Percentiles rank a stretch among this genome's conserved stretches.
These are phyloP conservation scores for Rugonectria rugulosa DNA, from an alignment of 2,329 filamentous ascomycete genomes.

Conservation along the genomic window DNA sequence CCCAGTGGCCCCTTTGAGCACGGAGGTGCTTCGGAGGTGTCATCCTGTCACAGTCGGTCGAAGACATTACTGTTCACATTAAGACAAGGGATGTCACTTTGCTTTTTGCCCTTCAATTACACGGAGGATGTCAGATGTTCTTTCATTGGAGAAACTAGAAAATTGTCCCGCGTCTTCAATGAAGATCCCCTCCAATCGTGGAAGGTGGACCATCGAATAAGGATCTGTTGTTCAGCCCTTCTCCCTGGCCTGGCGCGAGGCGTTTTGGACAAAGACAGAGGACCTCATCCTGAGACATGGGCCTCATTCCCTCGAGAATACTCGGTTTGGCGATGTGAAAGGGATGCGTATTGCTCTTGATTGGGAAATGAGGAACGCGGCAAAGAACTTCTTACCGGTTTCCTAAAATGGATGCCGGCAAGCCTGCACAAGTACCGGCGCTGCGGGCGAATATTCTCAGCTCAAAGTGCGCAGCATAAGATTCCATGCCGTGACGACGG, in stretches of 20 bases:
- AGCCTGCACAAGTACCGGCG: conserved; percentile 15
- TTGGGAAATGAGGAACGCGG: background rate
- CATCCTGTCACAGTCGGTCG: background rate
- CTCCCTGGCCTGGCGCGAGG: background rate
- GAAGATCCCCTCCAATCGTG: conserved; percentile 17
- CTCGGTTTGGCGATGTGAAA: background rate
- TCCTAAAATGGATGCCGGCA: conserved; percentile 6
- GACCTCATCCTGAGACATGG: conserved; percentile 19
- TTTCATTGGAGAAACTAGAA: conserved; percentile 6
- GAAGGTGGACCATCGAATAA: conserved; percentile 8
- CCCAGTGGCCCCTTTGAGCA: conserved; percentile 3
- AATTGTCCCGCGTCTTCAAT: conserved; percentile 7
- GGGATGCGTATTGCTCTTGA: background rate
- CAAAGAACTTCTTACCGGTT: conserved; percentile 1
- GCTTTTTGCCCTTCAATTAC: too few relatives aligned
- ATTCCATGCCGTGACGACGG: conserved; percentile 15
- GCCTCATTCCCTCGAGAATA: conserved; percentile 2
- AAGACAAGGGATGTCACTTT: too few relatives aligned
- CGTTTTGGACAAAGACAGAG: conserved; percentile 4
- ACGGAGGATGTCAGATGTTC: too few relatives aligned
- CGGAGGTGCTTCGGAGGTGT: conserved; percentile 20
- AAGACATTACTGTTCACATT: too few relatives aligned
- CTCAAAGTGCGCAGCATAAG: conserved; percentile 12
- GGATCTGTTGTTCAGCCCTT: conserved; percentile 10
- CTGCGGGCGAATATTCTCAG: conserved; percentile 4